phyloP scores from a whole-genome alignment of 148 eudicot genomes.

The Dysphania ambrosioides region DNA sequence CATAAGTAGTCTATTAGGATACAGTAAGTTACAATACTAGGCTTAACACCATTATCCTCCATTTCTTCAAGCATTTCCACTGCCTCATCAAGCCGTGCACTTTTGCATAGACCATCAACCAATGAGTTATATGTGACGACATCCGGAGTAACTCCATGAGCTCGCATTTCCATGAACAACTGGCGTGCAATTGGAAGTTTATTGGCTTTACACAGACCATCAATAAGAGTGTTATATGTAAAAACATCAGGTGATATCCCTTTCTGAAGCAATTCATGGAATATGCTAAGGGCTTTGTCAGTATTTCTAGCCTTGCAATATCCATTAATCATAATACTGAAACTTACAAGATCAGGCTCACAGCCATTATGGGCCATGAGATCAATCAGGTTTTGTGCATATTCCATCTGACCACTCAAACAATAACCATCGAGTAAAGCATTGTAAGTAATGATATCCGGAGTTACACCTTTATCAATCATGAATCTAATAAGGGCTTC shows the following conservation, averaged over 20 bases:
- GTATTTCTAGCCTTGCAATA: background rate
- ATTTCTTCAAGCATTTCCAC: background rate
- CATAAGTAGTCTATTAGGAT: constrained; percentile 20
- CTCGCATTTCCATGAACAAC: constrained; percentile 6
- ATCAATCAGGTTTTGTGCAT: constrained; percentile 8
- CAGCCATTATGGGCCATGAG: background rate
- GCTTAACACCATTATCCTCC: constrained; percentile 8
- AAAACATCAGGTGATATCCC: background rate
- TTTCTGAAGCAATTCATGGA: constrained; percentile 2
- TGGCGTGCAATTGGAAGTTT: background rate
- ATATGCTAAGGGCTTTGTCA: constrained; percentile 4
- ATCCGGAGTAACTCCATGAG: background rate
- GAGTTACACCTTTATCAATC: constrained; percentile 2
- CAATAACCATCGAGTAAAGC: constrained; percentile 26
- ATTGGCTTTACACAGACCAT: background rate
- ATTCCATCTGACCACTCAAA: constrained; percentile 10
- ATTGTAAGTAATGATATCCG: background rate
- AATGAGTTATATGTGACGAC: background rate
- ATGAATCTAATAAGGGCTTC: background rate
- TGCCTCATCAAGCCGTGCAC: background rate
- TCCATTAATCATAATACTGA: constrained; percentile 15
- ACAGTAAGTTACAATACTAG: constrained; percentile 4
- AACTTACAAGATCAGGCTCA: constrained; percentile 7
- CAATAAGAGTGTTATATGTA: constrained; percentile 12
- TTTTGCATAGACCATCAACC: background rate